These are phyloP conservation scores for Mycena indigotica DNA, from an alignment of 768 basidiomycete species.

Conservation along the genomic window DNA sequence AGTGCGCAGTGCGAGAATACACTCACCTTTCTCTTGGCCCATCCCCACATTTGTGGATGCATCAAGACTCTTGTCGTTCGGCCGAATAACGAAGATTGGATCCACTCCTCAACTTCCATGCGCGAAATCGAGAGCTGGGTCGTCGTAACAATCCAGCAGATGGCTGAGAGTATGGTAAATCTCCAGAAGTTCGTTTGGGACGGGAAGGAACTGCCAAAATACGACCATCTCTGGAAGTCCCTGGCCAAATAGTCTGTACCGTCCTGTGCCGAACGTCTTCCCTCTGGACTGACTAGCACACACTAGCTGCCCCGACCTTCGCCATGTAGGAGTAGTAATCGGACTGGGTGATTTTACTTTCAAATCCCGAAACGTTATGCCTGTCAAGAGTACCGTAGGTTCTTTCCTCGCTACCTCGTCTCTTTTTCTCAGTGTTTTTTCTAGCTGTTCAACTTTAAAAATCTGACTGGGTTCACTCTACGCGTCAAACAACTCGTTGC, in stretches of 20 bases:
- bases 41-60: slow-evolving; percentile 12
- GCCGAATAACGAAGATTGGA: slow-evolving; percentile 23
- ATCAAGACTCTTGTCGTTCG: slow-evolving; percentile 18
- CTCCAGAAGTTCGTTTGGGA: slow-evolving; percentile 19
- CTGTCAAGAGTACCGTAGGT: slow-evolving; percentile 17
- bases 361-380: slow-evolving; percentile 19
- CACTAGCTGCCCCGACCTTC: slow-evolving; percentile 18
- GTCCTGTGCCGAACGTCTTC: too few relatives aligned
- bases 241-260: slow-evolving; percentile 6
- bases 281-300: too few relatives aligned
- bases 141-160: slow-evolving; percentile 20
- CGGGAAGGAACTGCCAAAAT: slow-evolving; percentile 20
- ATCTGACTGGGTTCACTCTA: slow-evolving; percentile 18
- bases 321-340: slow-evolving; percentile 18
- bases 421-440: too few relatives aligned
- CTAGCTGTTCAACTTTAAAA: slow-evolving; percentile 20
- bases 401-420: too few relatives aligned
- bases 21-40: slow-evolving; percentile 14
- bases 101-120: slow-evolving; percentile 6
- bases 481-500: slow-evolving; percentile 22
- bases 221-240: slow-evolving; percentile 16
- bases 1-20: slow-evolving; percentile 20
- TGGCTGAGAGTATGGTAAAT: slow-evolving; percentile 18
- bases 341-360: slow-evolving; percentile 23
- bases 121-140: slow-evolving; percentile 23